Conservation (phyloP, 768 basidiomycete genomes). For the Infundibulicybe gibba region DNA sequence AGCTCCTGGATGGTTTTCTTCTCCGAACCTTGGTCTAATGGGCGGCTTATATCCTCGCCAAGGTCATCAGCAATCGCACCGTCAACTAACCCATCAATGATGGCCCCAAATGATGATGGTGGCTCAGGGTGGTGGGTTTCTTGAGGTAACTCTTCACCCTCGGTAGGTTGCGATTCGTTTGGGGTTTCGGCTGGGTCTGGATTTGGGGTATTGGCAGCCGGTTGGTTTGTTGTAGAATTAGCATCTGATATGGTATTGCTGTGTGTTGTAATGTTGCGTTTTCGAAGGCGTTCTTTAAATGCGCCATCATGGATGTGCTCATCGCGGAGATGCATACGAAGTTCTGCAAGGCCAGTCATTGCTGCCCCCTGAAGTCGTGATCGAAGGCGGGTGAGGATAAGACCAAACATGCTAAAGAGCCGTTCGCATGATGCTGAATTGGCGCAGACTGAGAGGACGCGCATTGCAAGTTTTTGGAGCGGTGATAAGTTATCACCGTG, state of each 20-base stretch:
- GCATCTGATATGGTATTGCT: too few relatives aligned
- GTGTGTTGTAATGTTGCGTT: neutral
- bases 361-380: conserved; percentile 15
- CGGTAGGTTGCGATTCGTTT: too few relatives aligned
- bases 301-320: conserved; percentile 9
- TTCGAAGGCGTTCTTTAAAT: neutral
- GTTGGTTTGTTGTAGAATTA: too few relatives aligned
- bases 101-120: too few relatives aligned
- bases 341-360: conserved; percentile 17
- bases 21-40: too few relatives aligned
- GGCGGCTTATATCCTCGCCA: too few relatives aligned
- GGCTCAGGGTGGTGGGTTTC: too few relatives aligned
- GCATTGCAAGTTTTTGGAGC: conserved; percentile 14
- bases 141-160: too few relatives aligned
- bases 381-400: conserved; percentile 21
- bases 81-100: too few relatives aligned
- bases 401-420: conserved; percentile 25
- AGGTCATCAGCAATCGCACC: too few relatives aligned
- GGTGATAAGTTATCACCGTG: conserved; percentile 2
- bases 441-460: conserved; percentile 18
- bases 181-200: too few relatives aligned
- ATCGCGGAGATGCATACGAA: conserved; percentile 25
- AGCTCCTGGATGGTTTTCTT: conserved; percentile 8
- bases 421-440: conserved; percentile 27
- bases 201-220: too few relatives aligned